Conservation (phyloP, 202 grass and related monocot genomes). For the Zizania palustris region DNA sequence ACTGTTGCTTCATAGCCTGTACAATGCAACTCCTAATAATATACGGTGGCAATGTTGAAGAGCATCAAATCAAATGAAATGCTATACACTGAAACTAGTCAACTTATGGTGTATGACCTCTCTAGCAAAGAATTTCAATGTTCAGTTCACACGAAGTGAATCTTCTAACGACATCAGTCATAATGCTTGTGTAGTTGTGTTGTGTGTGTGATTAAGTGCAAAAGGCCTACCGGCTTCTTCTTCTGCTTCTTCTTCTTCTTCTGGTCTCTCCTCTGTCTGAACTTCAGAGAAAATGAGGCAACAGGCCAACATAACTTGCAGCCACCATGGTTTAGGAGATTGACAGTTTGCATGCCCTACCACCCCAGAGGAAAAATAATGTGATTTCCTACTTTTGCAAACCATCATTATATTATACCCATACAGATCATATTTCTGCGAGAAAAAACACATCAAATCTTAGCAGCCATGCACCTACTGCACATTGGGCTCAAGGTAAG, state of each 20-base stretch:
- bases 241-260: no score
- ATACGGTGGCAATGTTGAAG: not conserved
- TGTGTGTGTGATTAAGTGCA: conserved; percentile 33
- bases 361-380: conserved; percentile 22
- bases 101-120: not conserved
- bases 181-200: not conserved
- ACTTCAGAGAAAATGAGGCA: conserved; percentile 41
- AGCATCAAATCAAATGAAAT: not conserved
- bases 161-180: not conserved
- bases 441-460: not conserved
- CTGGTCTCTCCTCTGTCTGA: not conserved
- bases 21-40: not conserved
- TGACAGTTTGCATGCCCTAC: conserved; percentile 40
- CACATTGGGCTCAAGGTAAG: no score
- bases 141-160: not conserved
- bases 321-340: conserved; percentile 40
- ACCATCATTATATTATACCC: not conserved
- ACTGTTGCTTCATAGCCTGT: not conserved
- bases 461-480: not conserved
- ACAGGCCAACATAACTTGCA: conserved; percentile 25
- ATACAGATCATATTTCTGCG: not conserved
- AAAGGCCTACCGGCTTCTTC: not conserved
- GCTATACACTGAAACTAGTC: not conserved
- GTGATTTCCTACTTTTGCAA: not conserved
- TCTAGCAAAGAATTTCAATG: not conserved